Conservation (phyloP, 495 filamentous ascomycete species). For the Tetracladium marchalianum region DNA sequence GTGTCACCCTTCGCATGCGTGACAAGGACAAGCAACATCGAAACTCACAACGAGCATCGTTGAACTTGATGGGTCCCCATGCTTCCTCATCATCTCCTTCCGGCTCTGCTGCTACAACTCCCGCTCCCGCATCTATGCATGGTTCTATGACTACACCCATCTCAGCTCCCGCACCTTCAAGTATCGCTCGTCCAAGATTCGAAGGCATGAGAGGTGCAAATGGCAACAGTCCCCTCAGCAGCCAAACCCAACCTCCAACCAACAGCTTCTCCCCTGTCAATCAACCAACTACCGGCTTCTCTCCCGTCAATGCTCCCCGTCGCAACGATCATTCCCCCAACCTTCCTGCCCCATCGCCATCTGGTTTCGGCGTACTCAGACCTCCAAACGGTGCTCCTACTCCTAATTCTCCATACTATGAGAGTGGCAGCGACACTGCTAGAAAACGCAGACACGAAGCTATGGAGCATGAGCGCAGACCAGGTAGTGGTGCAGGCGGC, state of each 20-base stretch:
- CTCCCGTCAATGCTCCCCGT: constrained; percentile 1
- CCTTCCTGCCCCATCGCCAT: neutral
- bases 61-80: neutral
- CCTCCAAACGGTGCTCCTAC: neutral
- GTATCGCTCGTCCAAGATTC: too few species aligned
- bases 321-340: neutral
- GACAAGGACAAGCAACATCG: constrained; percentile 11
- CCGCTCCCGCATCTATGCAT: too few species aligned
- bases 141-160: too few species aligned
- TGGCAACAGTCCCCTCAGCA: too few species aligned
- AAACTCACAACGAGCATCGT: neutral
- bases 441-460: neutral
- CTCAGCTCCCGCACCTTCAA: too few species aligned
- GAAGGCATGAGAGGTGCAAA: too few species aligned
- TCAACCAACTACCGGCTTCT: neutral
- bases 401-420: neutral
- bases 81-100: too few species aligned
- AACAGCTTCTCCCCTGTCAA: neutral
- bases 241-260: neutral
- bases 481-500: neutral
- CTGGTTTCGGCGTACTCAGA: neutral
- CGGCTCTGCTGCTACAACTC: too few species aligned
- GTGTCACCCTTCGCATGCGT: constrained; percentile 15
- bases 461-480: neutral
- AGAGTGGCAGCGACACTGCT: too few species aligned